Evolutionary conservation across 2,329 filamentous ascomycete species (phyloP).

Genomic region (Colletotrichum filicis): DNA sequence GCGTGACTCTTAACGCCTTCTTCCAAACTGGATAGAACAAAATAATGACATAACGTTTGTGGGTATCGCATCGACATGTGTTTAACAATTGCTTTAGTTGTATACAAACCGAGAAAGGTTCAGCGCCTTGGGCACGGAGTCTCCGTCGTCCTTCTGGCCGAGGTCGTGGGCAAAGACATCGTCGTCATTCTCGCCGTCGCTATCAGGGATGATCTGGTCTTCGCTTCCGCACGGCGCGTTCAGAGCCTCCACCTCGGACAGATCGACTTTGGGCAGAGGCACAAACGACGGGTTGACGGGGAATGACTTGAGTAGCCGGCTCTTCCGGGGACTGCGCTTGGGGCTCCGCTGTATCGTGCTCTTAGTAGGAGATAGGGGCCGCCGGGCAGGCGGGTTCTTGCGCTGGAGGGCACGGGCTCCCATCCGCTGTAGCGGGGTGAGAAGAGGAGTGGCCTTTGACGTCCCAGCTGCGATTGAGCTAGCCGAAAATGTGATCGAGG

Average conservation of each 20-base stretch:
- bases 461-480: slow-evolving; percentile 44
- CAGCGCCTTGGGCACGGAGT: slow-evolving; percentile 45
- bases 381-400: slow-evolving; percentile 40
- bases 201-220: slow-evolving; percentile 65
- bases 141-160: slow-evolving; percentile 35
- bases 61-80: slow-evolving; percentile 23
- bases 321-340: slow-evolving; percentile 38
- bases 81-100: slow-evolving; percentile 36
- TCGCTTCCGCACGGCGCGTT: slow-evolving; percentile 63
- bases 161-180: slow-evolving; percentile 45
- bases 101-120: slow-evolving; percentile 63
- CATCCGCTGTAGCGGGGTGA: slow-evolving; percentile 66
- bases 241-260: slow-evolving; percentile 63
- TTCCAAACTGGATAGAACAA: slow-evolving; percentile 17
- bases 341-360: slow-evolving; percentile 34
- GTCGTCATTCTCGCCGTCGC: slow-evolving; percentile 57
- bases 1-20: background rate
- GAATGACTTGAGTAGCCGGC: slow-evolving; percentile 41
- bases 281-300: slow-evolving; percentile 65
- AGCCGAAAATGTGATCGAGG: slow-evolving; percentile 53
- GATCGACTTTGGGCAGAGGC: slow-evolving; percentile 64
- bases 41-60: slow-evolving; percentile 15
- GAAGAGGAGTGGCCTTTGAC: slow-evolving; percentile 53
- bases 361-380: slow-evolving; percentile 30
- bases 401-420: slow-evolving; percentile 57